Conservation (phyloP, 257 asterid species). For the Plectranthus barbatus region DNA sequence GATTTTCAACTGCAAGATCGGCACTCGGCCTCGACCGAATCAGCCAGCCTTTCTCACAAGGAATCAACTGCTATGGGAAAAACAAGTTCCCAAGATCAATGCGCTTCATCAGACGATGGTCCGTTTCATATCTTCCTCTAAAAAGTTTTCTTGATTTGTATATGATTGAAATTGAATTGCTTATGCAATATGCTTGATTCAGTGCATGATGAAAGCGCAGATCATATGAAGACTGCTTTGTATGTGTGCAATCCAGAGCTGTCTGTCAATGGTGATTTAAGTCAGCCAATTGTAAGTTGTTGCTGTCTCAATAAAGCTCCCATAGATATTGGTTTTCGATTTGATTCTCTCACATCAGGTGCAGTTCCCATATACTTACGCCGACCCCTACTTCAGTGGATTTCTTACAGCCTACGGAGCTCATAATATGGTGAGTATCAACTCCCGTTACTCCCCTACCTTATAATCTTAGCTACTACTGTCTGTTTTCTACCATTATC, state of each 20-base stretch:
- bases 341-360: conserved; percentile 29
- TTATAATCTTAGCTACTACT: too few relatives aligned
- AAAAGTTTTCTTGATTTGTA: background rate
- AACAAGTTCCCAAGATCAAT: conserved; percentile 52
- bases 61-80: conserved; percentile 33
- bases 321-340: too few relatives aligned
- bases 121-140: background rate
- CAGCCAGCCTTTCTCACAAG: conserved; percentile 28
- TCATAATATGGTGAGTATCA: conserved; percentile 54
- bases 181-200: background rate
- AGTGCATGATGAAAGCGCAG: conserved; percentile 47
- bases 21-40: conserved; percentile 35
- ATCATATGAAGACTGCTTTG: conserved; percentile 41
- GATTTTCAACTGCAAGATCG: conserved; percentile 33
- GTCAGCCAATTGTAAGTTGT: conserved; percentile 57
- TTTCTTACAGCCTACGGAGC: conserved; percentile 63
- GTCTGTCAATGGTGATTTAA: conserved; percentile 33
- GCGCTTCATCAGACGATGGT: conserved; percentile 50
- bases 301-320: too few relatives aligned
- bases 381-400: conserved; percentile 63
- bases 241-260: conserved; percentile 37
- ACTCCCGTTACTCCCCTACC: too few relatives aligned
- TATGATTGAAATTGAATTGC: conserved; percentile 5
- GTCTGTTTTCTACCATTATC: too few relatives aligned
- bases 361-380: conserved; percentile 48